phyloP scores from a whole-genome alignment of 345 rosid species.

The Populus davidiana region DNA sequence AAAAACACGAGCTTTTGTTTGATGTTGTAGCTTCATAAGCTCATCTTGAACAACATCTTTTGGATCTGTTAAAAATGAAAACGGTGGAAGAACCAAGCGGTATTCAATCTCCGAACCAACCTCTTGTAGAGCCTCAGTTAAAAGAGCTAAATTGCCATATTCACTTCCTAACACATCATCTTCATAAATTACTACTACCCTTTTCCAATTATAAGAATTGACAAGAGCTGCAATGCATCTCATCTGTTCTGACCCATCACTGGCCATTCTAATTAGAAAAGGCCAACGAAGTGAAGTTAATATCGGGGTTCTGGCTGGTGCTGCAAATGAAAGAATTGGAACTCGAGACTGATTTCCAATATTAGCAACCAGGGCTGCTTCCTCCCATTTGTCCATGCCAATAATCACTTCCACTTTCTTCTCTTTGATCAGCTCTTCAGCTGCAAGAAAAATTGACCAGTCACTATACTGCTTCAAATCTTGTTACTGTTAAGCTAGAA shows the following conservation, averaged over 20 bases:
- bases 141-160: conserved; percentile 25
- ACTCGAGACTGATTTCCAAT: conserved; percentile 30
- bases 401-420: conserved; percentile 35
- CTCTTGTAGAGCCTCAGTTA: conserved; percentile 31
- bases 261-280: conserved; percentile 36
- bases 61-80: conserved; percentile 25
- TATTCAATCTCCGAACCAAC: conserved; percentile 39
- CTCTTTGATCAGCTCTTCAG: conserved; percentile 37
- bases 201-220: conserved; percentile 34
- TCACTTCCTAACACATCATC: conserved; percentile 32
- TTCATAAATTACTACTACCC: conserved; percentile 38
- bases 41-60: conserved; percentile 22
- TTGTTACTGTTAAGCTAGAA: not conserved
- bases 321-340: conserved; percentile 43
- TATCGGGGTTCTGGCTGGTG: conserved; percentile 26
- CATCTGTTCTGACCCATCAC: conserved; percentile 26
- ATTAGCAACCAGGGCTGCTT: conserved; percentile 40
- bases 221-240: conserved; percentile 41
- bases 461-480: not conserved
- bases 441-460: conserved; percentile 17
- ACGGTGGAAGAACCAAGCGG: conserved; percentile 39
- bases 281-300: conserved; percentile 35
- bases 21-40: conserved; percentile 18
- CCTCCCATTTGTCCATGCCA: conserved; percentile 52
- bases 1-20: conserved; percentile 37